Evolutionary conservation across 1,284 basidiomycete species (phyloP), one percentile per base, ranked within the genome.

Genomic region (Malassezia restricta): DNA sequence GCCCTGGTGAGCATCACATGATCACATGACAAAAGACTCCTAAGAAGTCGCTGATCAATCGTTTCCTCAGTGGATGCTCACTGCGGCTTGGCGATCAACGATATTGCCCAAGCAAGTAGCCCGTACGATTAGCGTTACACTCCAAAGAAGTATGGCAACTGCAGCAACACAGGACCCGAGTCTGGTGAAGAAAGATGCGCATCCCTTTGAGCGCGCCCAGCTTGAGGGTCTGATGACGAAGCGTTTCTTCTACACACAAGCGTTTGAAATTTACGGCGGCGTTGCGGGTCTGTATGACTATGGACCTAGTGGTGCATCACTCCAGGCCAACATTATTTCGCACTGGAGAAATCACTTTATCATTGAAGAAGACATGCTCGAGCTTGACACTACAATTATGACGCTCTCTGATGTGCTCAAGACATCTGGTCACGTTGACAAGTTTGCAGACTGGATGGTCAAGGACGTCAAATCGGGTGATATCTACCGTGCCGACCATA

Each of bases 361-460:
- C 77, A 81, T 98, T 68, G 88, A 96, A 71, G 92, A 99, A 74
- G 83, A 89, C 77, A 99, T 98, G 94, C 83, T 94, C 65, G 92
- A 98, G 76, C 82, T 98, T 61, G 92, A 98, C 74, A 96, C 91
- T 28, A 96, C 94, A 38, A 85, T 94, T 76, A 92, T 98, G 84
- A 98, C 92, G 0, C 84, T 91, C 28, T 81, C 86, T 1, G 80
- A 91, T 12, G 92, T 99, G 5, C 91, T 98, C 75, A 92, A 96
- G 76, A 86, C 92, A 0, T 96, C 90, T 30, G 94, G 94, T 32
- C 94, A 98, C 76, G 94, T 98, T 52, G 92, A 92, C 57, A 83
- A 92, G 67, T 99, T 98, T 71, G 86, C 92, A 15, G 94, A 98
- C 74, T 98, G 91, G 91, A 98, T 98, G 94, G 86, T 88, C 73